Evolutionary conservation across 2,329 filamentous ascomycete genomes (phyloP), one percentile per base, ranked within the genome.

Genomic region (Ploettnerulaceae sp.): DNA sequence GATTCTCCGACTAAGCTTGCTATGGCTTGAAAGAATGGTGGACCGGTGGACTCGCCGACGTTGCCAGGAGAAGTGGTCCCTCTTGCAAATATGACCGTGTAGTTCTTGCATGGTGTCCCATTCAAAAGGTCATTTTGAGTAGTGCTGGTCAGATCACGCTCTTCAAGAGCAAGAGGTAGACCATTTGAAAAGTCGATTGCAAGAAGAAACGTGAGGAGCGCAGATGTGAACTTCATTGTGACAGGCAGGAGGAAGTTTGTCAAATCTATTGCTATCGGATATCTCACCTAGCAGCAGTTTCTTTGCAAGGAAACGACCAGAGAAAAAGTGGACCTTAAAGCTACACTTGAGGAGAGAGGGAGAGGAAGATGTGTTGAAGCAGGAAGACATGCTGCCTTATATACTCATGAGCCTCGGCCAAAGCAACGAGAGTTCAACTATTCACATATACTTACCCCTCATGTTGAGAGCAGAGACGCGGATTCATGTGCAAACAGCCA

Each of bases 51-150:
- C 24, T 57, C 59, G 21, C 76, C 76, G 42, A 79, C 71, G 54
- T 76, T 78, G 32, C 74, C 74, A 1, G 53, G 31, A 60, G 79
- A 74, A 5, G 67, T 70, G 3, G 76, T 77, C 8, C 76, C 76
- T 18, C 75, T 69, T 15, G 76, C 76, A 54, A 75, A 79, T 54
- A 79, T 71, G 40, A 79, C 61, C 7, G 74, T 78, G 51, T 75
- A 66, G 26, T 64, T 55, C 28, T 69, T 70, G 61, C 72, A 74
- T 31, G 48, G 53, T 1, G 40, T 37, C 17, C 60, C 61, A 21
- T 58, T 42, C 20, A 47, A 43, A 22, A 63, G 46, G 31, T 58
- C 61, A 39, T 61, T 59, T 42, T 51, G 32, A 1, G 49, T 54
- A 11, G 18, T 34, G n/a, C 15, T 12, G 7, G 18, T 34, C 7